Base-by-base conservation (phyloP, 179 eudicot genomes). In the Silene vulgaris region DNA sequence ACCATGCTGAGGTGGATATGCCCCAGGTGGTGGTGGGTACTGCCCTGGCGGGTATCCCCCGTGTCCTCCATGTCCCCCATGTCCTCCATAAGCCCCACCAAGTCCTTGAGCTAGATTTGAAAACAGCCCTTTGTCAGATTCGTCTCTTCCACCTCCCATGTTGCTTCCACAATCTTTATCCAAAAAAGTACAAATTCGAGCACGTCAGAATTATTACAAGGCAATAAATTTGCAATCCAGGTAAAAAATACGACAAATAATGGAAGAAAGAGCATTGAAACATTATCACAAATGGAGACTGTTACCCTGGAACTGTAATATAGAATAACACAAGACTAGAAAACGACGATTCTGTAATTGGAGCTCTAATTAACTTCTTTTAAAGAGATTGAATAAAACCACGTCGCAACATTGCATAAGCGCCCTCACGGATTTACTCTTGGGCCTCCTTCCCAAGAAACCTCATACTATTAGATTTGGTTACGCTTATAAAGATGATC, bases 141-240 rank as follows among this genome's bases (percentile, higher is more conserved):
- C 85, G n/a, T 83, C 90, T 6, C 82, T 80, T 74, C 92, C 92
- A 66, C 92, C 92, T 60, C 89, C 92, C 92, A 89, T 87, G 75
- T 75, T 73, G 68, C 65, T 80, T 79, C 71, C 76, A 75, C 59
- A 43, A 74, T 71, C 86, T 80, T 30, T 71, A 63, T 16, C 12
- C 43, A 75, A 57, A 8, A 40, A 78, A 50, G 40, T 14, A 59
- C 71, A 63, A 1, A 69, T 9, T 20, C 4, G 13, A 45, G 11
- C 62, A 69, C n/a, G 9, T 71, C 17, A 70, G 40, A 23, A 70
- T 48, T 70, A 50, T 70, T 20, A 40, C 72, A 67, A 3, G 43
- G 16, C 14, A 5, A 45, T 48, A 20, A 23, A 60, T 19, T 5
- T 37, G 43, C 43, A 7, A 37, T 37, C 43, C 35, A 30, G 4